phyloP scores from a whole-genome alignment of 148 eudicot species.

The Heliosperma pusillum region DNA sequence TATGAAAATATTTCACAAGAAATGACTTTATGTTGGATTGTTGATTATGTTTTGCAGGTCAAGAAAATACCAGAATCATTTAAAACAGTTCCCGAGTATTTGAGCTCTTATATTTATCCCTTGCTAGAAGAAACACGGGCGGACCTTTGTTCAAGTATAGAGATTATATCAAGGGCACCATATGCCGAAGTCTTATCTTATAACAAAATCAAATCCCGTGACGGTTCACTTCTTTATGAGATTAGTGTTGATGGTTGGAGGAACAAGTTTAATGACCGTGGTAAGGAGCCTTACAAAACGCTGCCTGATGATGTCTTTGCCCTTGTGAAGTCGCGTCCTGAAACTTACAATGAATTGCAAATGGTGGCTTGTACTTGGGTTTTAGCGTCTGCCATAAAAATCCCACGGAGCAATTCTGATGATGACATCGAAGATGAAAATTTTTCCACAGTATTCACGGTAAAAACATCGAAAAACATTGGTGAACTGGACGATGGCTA shows the following conservation, averaged over 20 bases:
- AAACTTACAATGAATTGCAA: conserved; percentile 36
- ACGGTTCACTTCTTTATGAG: conserved; percentile 21
- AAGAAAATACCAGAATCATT: conserved; percentile 47
- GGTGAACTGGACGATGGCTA: conserved; percentile 21
- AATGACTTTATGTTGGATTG: not conserved
- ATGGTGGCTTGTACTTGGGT: conserved; percentile 42
- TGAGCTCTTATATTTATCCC: conserved; percentile 47
- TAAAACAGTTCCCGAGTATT: conserved; percentile 38
- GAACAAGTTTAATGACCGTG: conserved; percentile 46
- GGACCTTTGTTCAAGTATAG: conserved; percentile 48
- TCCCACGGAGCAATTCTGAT: conserved; percentile 24
- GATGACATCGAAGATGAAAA: conserved; percentile 19
- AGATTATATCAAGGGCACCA: conserved; percentile 50
- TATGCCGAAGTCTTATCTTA: conserved; percentile 49
- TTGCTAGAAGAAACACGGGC: conserved; percentile 75
- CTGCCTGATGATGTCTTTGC: conserved; percentile 69
- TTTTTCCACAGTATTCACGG: conserved; percentile 34
- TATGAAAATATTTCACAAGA: not conserved
- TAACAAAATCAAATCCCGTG: conserved; percentile 10
- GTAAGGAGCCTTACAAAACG: conserved; percentile 52
- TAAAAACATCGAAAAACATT: conserved; percentile 32
- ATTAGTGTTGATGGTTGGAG: conserved; percentile 54
- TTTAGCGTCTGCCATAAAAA: conserved; percentile 37
- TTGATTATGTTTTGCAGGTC: conserved; percentile 39
- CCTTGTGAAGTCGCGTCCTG: conserved; percentile 44